phyloP scores from a whole-genome alignment of 805 yeast species.

The Nakazawaea peltata region DNA sequence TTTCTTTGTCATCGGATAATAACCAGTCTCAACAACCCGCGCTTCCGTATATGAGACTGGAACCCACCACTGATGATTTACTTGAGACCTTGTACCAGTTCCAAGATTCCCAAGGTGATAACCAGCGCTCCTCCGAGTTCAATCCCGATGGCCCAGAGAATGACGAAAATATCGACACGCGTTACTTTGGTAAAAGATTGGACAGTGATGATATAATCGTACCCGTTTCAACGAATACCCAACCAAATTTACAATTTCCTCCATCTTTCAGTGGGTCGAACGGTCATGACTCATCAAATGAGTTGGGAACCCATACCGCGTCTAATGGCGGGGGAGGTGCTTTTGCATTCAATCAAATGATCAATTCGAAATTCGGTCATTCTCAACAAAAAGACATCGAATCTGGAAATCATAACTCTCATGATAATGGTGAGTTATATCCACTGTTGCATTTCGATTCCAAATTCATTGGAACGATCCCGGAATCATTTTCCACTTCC shows the following conservation, averaged over 20 bases:
- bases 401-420: no score
- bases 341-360: no score
- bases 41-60: no score
- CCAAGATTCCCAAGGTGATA: conserved; percentile 5
- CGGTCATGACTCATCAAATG: conserved; percentile 1
- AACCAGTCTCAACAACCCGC: neutral
- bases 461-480: conserved; percentile 12
- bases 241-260: conserved; percentile 20
- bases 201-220: conserved; percentile 9
- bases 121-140: no score
- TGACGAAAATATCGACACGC: conserved; percentile 1
- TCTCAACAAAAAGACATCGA: no score
- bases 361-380: no score
- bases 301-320: no score
- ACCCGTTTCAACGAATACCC: conserved; percentile 9
- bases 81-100: conserved; percentile 9
- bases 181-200: neutral
- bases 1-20: neutral
- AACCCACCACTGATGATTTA: conserved; percentile 6
- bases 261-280: conserved; percentile 6
- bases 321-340: no score
- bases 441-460: conserved; percentile 9
- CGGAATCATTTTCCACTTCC: conserved; percentile 25
- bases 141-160: conserved; percentile 3
- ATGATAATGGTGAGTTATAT: conserved; percentile 3